Base-by-base conservation (phyloP, 768 basidiomycete genomes). In the Lentinus tigrinus region DNA sequence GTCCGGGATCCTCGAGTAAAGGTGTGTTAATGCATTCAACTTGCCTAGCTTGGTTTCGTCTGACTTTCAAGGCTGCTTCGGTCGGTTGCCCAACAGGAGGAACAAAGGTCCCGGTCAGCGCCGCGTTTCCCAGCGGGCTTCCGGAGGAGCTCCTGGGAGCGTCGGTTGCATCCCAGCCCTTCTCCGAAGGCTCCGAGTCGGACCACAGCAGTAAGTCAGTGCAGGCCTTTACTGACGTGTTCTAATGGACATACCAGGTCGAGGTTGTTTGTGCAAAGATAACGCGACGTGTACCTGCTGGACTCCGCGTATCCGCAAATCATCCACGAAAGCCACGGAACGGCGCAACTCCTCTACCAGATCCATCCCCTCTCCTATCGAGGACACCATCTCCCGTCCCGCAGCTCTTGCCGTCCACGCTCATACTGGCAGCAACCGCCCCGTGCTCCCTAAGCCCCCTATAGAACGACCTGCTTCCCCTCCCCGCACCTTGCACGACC, bases 51-150 rank as follows among this genome's bases (percentile, higher is more conserved):
- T 53, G 42, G 59, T 52, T 40, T 51, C 11, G 56, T 61, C 64
- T 81, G 75, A 81, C 75, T 72, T 74, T 75, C 74, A 81, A 82
- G 82, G 68, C 63, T 68, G 59, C 62, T 66, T 54, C 40, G 54
- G 54, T 55, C 50, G 58, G 17, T 44, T 55, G 31, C 37, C 36
- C 37, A 3, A 38, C 48, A 88, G 88, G 81, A 66, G 75, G 73
- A 64, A 81, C 78, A 61, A 83, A 83, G 76, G 76, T 85, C 68
- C 80, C 83, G 67, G 81, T 82, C 67, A 75, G 81, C 76, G 88
- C 90, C 80, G 80, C 89, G 78, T 92, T 90, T 77, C 90, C 90
- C 61, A 76, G 87, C 67, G 90, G 90, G 75, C 79, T 92, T 39
- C 86, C 88, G 17, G 78, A 82, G 71, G 81, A 55, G 51, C 60